Base-by-base conservation (phyloP, 306 rosid species). In the Castanospermum australe region DNA sequence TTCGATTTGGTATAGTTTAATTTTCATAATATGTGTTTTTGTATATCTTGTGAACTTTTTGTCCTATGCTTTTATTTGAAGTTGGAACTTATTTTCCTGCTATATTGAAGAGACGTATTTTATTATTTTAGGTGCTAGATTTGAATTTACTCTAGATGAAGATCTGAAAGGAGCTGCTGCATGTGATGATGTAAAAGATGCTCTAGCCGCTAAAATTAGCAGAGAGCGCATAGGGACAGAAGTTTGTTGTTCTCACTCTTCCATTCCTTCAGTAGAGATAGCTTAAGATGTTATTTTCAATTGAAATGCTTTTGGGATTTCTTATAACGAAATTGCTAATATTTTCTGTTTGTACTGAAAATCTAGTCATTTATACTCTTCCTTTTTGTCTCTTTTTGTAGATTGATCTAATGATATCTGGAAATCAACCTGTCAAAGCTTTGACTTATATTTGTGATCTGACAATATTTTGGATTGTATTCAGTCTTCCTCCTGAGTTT, bases 161-260 rank as follows among this genome's bases (percentile, higher is more conserved):
- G 92, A 91, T 63, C 85, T 95, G 67, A 95, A 92, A 82, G 84
- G 70, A 78, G 98, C 99, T 81, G 99, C 97, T 74, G 85, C 98
- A 38, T 88, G 84, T 64, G 89, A 87, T 85, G 98, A 91, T 51
- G 97, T 95, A 67, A 92, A 88, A 84, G 84, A 82, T 85, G 99
- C 97, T 72, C 89, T 92, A 7, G 89, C 89, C 33, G 88, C 88
- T 75, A 95, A 95, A 92, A 91, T 95, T 84, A 95, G 97, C 89
- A 81, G 92, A 73, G 98, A 95, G 84, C 92, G 97, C 65, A 87
- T 95, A 67, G 99, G 99, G 78, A 75, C 84, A n/a, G 99, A 95
- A 86, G 99, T 87, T 68, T 67, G 76, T 76, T 63, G 76, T 76
- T 63, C 51, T 57, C 71, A 62, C 18, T 76, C 71, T 66, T 57